Evolutionary conservation across 1,284 basidiomycete species (phyloP).

Genomic region (Stygiomarasmius scandens): DNA sequence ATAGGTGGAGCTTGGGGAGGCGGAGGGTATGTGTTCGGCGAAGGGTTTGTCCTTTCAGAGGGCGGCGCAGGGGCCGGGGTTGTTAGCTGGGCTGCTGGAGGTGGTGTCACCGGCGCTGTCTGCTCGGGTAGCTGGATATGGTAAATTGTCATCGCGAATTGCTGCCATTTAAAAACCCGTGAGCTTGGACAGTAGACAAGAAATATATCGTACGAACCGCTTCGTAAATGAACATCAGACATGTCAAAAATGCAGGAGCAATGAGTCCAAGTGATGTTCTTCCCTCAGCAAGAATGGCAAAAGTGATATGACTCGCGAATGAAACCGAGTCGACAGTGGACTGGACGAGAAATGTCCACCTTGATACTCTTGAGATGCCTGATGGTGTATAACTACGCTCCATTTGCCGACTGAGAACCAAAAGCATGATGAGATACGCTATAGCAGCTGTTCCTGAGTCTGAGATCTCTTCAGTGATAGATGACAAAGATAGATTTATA

Average conservation of each 20-base stretch:
- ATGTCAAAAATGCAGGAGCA: conserved; percentile 80
- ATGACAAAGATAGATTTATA: conserved; percentile 1
- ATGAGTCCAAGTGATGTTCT: conserved; percentile 77
- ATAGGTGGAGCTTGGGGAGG: conserved; percentile 7
- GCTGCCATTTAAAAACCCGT: conserved; percentile 45
- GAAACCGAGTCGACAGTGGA: conserved; percentile 78
- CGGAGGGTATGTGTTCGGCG: not conserved
- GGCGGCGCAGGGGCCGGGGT: conserved; percentile 27
- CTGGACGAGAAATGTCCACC: conserved; percentile 81
- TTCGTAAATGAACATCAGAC: conserved; percentile 71
- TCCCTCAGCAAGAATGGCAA: conserved; percentile 82
- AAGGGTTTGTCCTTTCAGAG: not conserved
- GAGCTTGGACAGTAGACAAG: not conserved
- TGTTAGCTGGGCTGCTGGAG: conserved; percentile 21
- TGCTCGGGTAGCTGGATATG: conserved; percentile 85
- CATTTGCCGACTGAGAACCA: conserved; percentile 74
- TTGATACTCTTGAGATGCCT: conserved; percentile 75
- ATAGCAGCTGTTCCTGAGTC: conserved; percentile 74
- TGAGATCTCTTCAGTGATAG: conserved; percentile 32
- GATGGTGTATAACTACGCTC: conserved; percentile 77
- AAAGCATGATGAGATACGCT: conserved; percentile 68
- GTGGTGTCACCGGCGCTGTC: conserved; percentile 15
- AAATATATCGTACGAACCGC: conserved; percentile 50
- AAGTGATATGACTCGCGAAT: conserved; percentile 84
- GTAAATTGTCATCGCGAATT: conserved; percentile 80